Conservation (phyloP, 2,329 filamentous ascomycete species). For the Aplosporella prunicola region DNA sequence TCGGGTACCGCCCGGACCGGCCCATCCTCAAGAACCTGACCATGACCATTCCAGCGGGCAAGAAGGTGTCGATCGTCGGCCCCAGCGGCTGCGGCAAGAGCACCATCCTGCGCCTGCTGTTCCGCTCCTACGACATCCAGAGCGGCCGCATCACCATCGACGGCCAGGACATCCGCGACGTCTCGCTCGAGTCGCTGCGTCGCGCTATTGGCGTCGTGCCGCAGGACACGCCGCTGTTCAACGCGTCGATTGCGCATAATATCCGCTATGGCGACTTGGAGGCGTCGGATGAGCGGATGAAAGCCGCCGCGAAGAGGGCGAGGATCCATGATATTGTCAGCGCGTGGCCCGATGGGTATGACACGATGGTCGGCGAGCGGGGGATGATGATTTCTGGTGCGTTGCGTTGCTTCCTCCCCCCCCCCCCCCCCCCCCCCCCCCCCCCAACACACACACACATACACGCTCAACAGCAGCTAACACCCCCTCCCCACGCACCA, state of each 20-base stretch:
- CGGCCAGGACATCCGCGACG: conserved; percentile 79
- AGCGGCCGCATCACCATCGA: conserved; percentile 80
- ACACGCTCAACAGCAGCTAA: neutral
- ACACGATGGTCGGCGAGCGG: conserved; percentile 84
- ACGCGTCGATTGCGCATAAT: conserved; percentile 91
- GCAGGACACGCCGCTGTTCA: conserved; percentile 94
- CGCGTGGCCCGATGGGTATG: conserved; percentile 76
- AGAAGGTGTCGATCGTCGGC: conserved; percentile 92
- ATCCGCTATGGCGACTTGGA: conserved; percentile 83
- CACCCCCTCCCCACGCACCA: neutral
- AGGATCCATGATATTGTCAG: conserved; percentile 67
- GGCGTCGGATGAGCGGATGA: conserved; percentile 62
- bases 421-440: neutral
- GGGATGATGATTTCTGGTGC: conserved; percentile 85
- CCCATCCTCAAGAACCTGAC: conserved; percentile 78
- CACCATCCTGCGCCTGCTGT: conserved; percentile 80
- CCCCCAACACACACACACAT: neutral
- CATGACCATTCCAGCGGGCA: conserved; percentile 85
- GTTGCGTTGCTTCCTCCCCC: neutral
- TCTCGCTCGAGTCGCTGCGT: conserved; percentile 73
- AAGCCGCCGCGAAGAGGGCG: conserved; percentile 70
- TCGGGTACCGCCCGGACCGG: conserved; percentile 80
- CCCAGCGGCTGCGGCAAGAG: conserved; percentile 95
- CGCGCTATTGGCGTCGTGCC: conserved; percentile 88
- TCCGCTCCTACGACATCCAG: conserved; percentile 89